Conservation (phyloP, 2,329 filamentous ascomycete species). For the Nemania sp. region DNA sequence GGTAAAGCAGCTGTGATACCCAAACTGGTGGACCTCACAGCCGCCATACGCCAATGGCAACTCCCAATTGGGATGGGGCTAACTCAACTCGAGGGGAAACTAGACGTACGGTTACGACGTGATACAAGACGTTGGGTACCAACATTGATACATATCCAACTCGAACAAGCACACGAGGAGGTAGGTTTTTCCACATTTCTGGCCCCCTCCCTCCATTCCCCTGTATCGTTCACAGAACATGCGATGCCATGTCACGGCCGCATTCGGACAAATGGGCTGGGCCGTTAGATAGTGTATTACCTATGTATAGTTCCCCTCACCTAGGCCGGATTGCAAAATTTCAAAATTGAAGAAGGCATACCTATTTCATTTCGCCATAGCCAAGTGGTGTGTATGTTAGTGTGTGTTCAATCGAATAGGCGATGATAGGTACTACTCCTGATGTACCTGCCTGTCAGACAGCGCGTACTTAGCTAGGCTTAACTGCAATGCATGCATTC, state of each 20-base stretch:
- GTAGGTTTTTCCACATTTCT: conserved; percentile 5
- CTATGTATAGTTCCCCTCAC: conserved; percentile 24
- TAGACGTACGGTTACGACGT: conserved; percentile 17
- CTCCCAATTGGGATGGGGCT: conserved; percentile 43
- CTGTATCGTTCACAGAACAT: conserved; percentile 31
- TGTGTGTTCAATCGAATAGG: no score
- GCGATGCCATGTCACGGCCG: conserved; percentile 28
- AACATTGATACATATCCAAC: conserved; percentile 36
- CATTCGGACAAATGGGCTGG: conserved; percentile 19
- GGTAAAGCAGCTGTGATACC: conserved; percentile 42
- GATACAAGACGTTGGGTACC: conserved; percentile 36
- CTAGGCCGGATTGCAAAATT: neutral
- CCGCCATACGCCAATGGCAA: conserved; percentile 44
- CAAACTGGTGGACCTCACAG: conserved; percentile 34
- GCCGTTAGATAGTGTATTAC: conserved; percentile 13
- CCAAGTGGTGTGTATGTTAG: no score
- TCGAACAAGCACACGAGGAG: conserved; percentile 18
- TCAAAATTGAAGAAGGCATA: neutral
- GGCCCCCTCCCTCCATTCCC: conserved; percentile 19
- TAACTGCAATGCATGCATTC: conserved; percentile 5
- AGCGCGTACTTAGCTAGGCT: no score
- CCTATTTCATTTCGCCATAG: no score
- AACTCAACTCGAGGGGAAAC: neutral
- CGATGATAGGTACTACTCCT: neutral
- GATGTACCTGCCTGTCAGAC: neutral